Base-by-base conservation (phyloP, 345 rosid species). In the Eucalyptus coolabah region DNA sequence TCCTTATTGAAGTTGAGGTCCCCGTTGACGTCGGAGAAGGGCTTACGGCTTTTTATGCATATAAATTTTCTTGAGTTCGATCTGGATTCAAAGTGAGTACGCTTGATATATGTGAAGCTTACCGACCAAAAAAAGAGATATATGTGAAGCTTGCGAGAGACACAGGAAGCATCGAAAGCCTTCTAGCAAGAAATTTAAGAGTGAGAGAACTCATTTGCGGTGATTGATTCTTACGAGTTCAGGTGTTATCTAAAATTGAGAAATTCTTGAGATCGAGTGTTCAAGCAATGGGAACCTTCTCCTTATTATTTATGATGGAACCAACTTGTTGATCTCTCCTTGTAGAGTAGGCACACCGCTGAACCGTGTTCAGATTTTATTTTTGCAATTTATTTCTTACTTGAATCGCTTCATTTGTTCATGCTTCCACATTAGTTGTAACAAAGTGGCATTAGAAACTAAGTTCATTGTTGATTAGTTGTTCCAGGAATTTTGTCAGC, bases 321-420 rank as follows among this genome's bases (percentile, higher is more conserved):
- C 18, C 37, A 30, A 6, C 34, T 65, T 0, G 3, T 65, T 14
- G 72, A 30, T 60, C 72, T 30, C 34, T 65, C 19, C 19, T 63
- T 4, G 18, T 30, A 8, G 18, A 30, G 34, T 14, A 63, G 19
- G 9, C 37, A 14, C 3, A 14, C 34, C 9, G 0, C 72, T 0
- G 1, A 7, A 63, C 32, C 2, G 2, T 1, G 17, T 14, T 14
- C 34, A 3, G 3, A 9, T 63, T 30, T 63, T 30, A 63, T 63
- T 63, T 28, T 8, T 63, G 9, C 9, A 63, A 0, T 28, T 30
- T 63, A 6, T 7, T 30, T 30, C 69, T 63, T 63, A 45, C 3
- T 45, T 45, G 11, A 45, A 9, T 45, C 11, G 0, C 47, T 45
- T 45, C 47, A 11, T 45, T 44, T 44, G 1, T n/a, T 59, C n/a